Evolutionary conservation across 495 filamentous ascomycete species (phyloP), one percentile per base, ranked within the genome.

Genomic region (Penicillium cosmopolitanum): DNA sequence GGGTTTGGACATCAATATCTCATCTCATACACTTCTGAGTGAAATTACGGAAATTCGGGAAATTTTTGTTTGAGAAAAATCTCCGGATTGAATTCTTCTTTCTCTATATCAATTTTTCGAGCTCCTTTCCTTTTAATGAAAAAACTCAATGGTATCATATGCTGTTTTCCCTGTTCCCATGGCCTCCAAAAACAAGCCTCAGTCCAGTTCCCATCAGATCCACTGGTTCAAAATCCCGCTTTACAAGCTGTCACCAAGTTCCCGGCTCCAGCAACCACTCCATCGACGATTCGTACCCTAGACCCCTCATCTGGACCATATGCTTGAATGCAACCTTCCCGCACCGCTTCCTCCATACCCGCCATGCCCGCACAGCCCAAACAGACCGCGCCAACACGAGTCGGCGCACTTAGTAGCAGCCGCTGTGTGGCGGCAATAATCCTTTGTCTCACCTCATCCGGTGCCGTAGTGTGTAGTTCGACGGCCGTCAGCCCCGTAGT

Each of bases 331-430:
- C 89, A 89, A 2, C 87, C 88, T 38, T 83, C 82, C 51, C 88
- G 80, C 46, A 97, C 91, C 51, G 89, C 88, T 56, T 87, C 82
- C 55, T 94, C 89, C 78, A 98, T 83, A 12, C 94, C 95, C 21
- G 85, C 88, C 95, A 97, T 96, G 5, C 95, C 94, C 42, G 93
- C 94, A 76, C 93, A 96, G 56, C 91, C 85, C 58, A 89, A 83
- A 28, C 82, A 82, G 0, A 93, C 86, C 13, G 75, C 79, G 23
- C 74, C 69, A 1, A 83, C 76, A 23, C 67, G 66, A 38, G 59
- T 55, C 4, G 72, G 60, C 0, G 83, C 80, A 9, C 75, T 76
- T 18, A 73, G 71, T 23, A 96, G 70, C 36, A 97, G 70, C 50
- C 82, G 74, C 66, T 79, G 80, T 9, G 88, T 88, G 5, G 90